phyloP scores from a whole-genome alignment of 2,329 filamentous ascomycete genomes.

The Aspergillus niger region DNA sequence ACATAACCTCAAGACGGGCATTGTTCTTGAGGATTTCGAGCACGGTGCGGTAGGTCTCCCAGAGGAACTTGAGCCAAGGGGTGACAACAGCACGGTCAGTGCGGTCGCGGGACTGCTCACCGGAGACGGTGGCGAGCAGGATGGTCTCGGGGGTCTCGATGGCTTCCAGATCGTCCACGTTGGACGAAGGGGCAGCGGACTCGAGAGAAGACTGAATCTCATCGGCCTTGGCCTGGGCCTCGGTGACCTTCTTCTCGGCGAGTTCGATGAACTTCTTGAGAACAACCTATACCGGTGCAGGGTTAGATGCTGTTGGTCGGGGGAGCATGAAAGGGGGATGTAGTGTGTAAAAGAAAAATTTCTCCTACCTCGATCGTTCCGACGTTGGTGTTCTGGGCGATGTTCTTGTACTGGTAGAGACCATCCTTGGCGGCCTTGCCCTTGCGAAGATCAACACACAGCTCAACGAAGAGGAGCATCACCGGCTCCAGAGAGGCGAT shows the following conservation, averaged over 20 bases:
- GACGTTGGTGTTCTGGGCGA: slow-evolving; percentile 98
- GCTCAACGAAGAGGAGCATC: slow-evolving; percentile 95
- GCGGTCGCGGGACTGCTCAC: slow-evolving; percentile 94
- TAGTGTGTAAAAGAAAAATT: neutral
- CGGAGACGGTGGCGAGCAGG: slow-evolving; percentile 93
- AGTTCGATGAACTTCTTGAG: slow-evolving; percentile 98
- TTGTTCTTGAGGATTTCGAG: slow-evolving; percentile 99
- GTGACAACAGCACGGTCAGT: slow-evolving; percentile 98
- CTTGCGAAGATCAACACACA: slow-evolving; percentile 96
- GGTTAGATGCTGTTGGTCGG: neutral
- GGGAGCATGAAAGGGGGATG: too few relatives aligned
- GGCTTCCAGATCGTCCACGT: slow-evolving; percentile 92
- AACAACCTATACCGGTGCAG: slow-evolving; percentile 63
- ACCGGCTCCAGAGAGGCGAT: slow-evolving; percentile 96
- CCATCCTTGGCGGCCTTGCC: slow-evolving; percentile 98
- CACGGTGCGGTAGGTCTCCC: slow-evolving; percentile 98
- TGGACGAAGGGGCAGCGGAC: slow-evolving; percentile 68
- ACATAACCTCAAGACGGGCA: slow-evolving; percentile 93
- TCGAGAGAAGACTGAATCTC: slow-evolving; percentile 89
- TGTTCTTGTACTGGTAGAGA: slow-evolving; percentile 99
- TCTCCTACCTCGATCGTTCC: slow-evolving; percentile 83
- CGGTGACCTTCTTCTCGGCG: slow-evolving; percentile 92
- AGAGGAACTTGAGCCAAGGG: slow-evolving; percentile 98
- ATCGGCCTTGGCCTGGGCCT: slow-evolving; percentile 93
- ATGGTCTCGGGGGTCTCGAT: slow-evolving; percentile 98